Base-by-base conservation (phyloP, 2,329 filamentous ascomycete genomes). In the Lasiodiplodia citricola region DNA sequence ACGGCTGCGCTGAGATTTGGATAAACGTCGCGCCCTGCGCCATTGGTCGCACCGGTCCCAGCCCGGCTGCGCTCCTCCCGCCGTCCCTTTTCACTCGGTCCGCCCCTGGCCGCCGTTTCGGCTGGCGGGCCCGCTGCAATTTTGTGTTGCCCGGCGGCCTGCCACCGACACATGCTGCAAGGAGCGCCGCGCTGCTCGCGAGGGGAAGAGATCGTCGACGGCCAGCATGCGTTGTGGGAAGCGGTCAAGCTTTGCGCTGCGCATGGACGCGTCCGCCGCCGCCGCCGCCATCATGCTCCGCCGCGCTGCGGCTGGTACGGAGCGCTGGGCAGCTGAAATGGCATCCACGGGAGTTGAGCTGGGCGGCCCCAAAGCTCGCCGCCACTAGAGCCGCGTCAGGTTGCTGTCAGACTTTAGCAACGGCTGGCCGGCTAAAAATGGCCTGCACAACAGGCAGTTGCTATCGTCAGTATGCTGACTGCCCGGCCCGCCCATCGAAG, bases 61-160 rank as follows among this genome's bases (percentile, higher is more conserved):
- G 57, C 21, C 41, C 41, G 25, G 41, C 58, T 31, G 60, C 60
- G 47, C 60, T 37, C 60, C 60, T 51, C 47, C 60, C 60, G 60
- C 47, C 47, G 60, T 64, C 60, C 44, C 60, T 60, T 60, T 60
- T 60, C 37, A 25, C 60, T 64, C 60, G 44, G 60, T 52, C 60
- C 60, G 60, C 60, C 58, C 58, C 58, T 63, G 58, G 58, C 58
- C 58, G 44, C 58, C 58, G 58, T 63, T 50, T 63, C 58, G 58
- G 58, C 60, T 64, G 60, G 44, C 47, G 47, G 60, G 60, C 47
- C 60, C 60, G 60, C 60, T 50, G 60, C 60, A 64, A 64, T 64
- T n/a, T 64, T 37, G 60, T 38, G 31, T 28, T 28, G 18, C 44
- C 14, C 47, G 60, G 44, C 28, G n/a, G n/a, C n/a, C 58, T 51